Evolutionary conservation across 768 basidiomycete genomes (phyloP), one percentile per base, ranked within the genome.

Genomic region (Tulasnella sp.): DNA sequence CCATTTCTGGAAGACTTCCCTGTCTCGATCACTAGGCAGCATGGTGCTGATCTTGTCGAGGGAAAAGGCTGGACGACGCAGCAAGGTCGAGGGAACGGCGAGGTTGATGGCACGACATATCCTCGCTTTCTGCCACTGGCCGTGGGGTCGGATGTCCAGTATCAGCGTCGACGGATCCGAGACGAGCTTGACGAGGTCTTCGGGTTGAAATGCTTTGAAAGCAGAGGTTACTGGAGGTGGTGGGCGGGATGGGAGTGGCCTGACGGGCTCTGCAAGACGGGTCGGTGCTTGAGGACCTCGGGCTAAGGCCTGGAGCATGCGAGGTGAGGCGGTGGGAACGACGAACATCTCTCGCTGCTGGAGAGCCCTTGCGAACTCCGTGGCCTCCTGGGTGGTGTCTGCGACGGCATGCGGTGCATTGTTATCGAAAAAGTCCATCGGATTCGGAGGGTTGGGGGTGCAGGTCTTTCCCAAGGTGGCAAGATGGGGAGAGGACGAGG

Each of bases 1-100:
- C 88, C 90, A 92, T 1, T 82, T 77, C 14, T 83, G 79, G 76
- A 95, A 92, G 71, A 84, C 83, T 37, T 82, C 78, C 36, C 89
- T 86, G 11, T 89, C 84, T 11, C 83, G 77, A 44, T 80, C 74
- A 6, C 86, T 86, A 9, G 90, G 86, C n/a, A 98, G 85, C 90
- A 95, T 95, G 34, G 87, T 87, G 7, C 86, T 82, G 34, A 98
- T 85, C 47, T 88, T 88, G 47, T 87, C 83, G 9, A 96, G 84
- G 34, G 91, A 89, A 82, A 94, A 96, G 3, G 89, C 84, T 1
- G 94, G 94, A 0, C 95, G 89, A 75, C 94, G 94, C 78, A 98
- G 89, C 26, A 98, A 89, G 0, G 95, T 98, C 2, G 95, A 94
- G 1, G 96, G 95, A 5, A 97, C 91, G 63, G 91, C 92, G 74